phyloP scores from a whole-genome alignment of 495 filamentous ascomycete species.

The Hypomontagnella monticulosa region DNA sequence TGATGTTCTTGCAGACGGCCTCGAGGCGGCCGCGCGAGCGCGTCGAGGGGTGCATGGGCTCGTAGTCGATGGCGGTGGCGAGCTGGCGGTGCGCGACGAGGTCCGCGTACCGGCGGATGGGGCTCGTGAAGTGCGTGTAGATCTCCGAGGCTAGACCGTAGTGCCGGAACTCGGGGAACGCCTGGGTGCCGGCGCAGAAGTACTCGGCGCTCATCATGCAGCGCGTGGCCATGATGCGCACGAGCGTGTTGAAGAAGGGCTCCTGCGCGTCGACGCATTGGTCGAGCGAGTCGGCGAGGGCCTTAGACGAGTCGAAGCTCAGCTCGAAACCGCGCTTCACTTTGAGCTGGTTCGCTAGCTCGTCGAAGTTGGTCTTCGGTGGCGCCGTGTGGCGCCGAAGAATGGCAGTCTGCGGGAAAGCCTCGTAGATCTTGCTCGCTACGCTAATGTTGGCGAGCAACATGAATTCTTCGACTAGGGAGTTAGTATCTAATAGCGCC shows the following conservation, averaged over 20 bases:
- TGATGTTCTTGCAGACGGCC: slow-evolving; percentile 96
- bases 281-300: slow-evolving; percentile 91
- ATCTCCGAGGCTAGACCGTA: slow-evolving; percentile 96
- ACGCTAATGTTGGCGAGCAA: slow-evolving; percentile 96
- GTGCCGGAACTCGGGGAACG: slow-evolving; percentile 93
- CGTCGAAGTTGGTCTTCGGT: slow-evolving; percentile 95
- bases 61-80: slow-evolving; percentile 92
- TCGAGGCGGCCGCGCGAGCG: slow-evolving; percentile 84
- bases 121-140: slow-evolving; percentile 98
- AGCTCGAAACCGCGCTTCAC: slow-evolving; percentile 84
- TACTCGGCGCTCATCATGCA: slow-evolving; percentile 99
- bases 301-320: slow-evolving; percentile 83
- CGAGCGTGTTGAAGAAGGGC: slow-evolving; percentile 97
- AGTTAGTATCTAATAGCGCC: slow-evolving; percentile 92
- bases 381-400: slow-evolving; percentile 91
- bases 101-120: slow-evolving; percentile 96
- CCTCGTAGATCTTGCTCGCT: slow-evolving; percentile 82
- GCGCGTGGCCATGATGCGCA: slow-evolving; percentile 95
- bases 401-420: slow-evolving; percentile 94
- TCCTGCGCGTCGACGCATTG: slow-evolving; percentile 80
- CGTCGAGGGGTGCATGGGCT: slow-evolving; percentile 78
- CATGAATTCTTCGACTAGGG: slow-evolving; percentile 99
- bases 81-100: slow-evolving; percentile 93
- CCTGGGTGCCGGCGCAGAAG: slow-evolving; percentile 91
- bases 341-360: slow-evolving; percentile 85